Conservation (phyloP, 352 stramenopile species). For the Globisporangium recalcitrans region DNA sequence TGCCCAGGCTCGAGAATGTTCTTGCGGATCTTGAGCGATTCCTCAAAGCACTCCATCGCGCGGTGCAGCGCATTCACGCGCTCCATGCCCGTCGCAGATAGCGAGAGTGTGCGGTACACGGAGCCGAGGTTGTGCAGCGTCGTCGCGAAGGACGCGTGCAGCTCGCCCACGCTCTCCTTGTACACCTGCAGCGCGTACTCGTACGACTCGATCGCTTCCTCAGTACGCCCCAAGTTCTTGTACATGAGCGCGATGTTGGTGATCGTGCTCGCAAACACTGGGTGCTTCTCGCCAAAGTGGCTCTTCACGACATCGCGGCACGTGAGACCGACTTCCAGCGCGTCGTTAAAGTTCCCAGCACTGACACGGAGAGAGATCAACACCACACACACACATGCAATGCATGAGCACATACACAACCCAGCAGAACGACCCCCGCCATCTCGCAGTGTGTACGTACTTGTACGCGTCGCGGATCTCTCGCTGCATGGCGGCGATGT, state of each 20-base stretch:
- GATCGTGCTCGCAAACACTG: conserved; percentile 79
- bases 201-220: conserved; percentile 76
- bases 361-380: conserved; percentile 19
- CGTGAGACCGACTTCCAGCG: conserved; percentile 56
- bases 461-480: conserved; percentile 81
- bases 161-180: conserved; percentile 72
- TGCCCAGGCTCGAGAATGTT: conserved; percentile 67
- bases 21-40: conserved; percentile 69
- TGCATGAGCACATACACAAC: neutral
- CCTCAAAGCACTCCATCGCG: conserved; percentile 73
- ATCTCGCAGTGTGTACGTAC: conserved; percentile 22
- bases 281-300: conserved; percentile 76
- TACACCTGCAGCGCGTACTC: conserved; percentile 76
- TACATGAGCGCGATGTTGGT: conserved; percentile 88
- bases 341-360: conserved; percentile 55
- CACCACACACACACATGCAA: neutral
- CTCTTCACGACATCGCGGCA: conserved; percentile 67
- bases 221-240: conserved; percentile 75
- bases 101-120: conserved; percentile 60
- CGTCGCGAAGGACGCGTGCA: conserved; percentile 80
- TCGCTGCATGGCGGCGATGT: conserved; percentile 77
- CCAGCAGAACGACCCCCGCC: too few species aligned
- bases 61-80: conserved; percentile 56
- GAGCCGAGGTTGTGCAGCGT: conserved; percentile 80
- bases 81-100: conserved; percentile 62